Evolutionary conservation across 2,329 filamentous ascomycete genomes (phyloP), one percentile per base, ranked within the genome.

Genomic region (Colletotrichum lupini): DNA sequence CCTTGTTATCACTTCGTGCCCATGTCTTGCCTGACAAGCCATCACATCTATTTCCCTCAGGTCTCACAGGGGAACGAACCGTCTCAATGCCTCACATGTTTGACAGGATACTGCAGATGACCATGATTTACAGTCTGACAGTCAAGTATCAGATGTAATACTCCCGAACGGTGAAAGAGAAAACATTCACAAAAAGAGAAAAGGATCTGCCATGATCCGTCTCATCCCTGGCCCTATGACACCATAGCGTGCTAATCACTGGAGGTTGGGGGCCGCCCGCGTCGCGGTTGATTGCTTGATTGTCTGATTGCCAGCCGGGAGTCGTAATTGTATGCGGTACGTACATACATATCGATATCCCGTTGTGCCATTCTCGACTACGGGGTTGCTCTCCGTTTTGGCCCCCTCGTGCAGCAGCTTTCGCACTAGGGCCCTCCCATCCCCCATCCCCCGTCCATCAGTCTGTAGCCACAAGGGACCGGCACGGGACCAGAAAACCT

Each of bases 251-350:
- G 37, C 32, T 35, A 30, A 37, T 49, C 35, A 37, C 49, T 65
- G 46, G 61, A 61, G 60, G 26, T 70, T 70, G 70, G 70, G 70
- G 70, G 67, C 67, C 60, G 60, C 42, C 24, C 37, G 42, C 59
- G 42, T 58, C 70, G 66, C 58, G 28, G 55, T 57, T 42, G n/a
- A 26, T 56, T 62, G 58, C 58, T 53, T 35, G 42, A 37, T 57
- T 64, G 59, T 28, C 67, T 72, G 66, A 59, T 70, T 70, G 70
- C 67, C 70, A 65, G 70, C 70, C 70, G 67, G 60, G 67, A 65
- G 52, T 19, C 14, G 28, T 58, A 11, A 65, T 57, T 7, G 32
- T 49, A 35, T 55, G 22, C 56, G 22, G 53, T 30, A 53, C 30
- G 32, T 57, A 52, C 28, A 53, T 68, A 11, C n/a, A n/a, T n/a